These are phyloP conservation scores for Paramecium octaurelia DNA, from an alignment of 73 alveolate genomes.

Conservation along the genomic window DNA sequence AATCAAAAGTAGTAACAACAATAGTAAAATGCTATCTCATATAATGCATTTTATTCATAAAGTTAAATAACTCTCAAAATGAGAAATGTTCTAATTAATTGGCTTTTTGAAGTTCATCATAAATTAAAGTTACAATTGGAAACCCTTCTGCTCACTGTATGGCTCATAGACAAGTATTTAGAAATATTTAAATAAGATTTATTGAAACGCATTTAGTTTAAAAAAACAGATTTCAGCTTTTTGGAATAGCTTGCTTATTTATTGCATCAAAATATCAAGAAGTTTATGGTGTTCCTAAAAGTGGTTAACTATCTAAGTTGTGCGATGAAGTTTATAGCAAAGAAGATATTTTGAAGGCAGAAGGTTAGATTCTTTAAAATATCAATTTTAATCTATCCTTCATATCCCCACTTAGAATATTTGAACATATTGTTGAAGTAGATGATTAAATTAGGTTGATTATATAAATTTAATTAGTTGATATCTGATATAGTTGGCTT, in stretches of 20 bases:
- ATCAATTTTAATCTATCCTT: slow-evolving; percentile 62
- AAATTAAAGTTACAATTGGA: slow-evolving; percentile 91
- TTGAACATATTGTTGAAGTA: background rate
- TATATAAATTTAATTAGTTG: slow-evolving; percentile 1
- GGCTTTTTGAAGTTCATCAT: slow-evolving; percentile 91
- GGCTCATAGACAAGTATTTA: slow-evolving; percentile 83
- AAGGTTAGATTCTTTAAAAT: slow-evolving; percentile 70
- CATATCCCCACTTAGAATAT: background rate
- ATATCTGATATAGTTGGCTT: slow-evolving; percentile 24
- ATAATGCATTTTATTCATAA: background rate
- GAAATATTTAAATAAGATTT: slow-evolving; percentile 41
- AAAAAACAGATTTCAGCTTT: slow-evolving; percentile 65
- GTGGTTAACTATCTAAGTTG: slow-evolving; percentile 46
- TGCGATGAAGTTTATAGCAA: slow-evolving; percentile 80
- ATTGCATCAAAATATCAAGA: slow-evolving; percentile 88
- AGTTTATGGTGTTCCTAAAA: slow-evolving; percentile 69
- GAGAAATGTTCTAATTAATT: slow-evolving; percentile 79
- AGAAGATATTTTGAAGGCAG: slow-evolving; percentile 86
- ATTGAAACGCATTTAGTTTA: slow-evolving; percentile 65
- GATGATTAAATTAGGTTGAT: background rate
- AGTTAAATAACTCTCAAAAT: slow-evolving; percentile 68
- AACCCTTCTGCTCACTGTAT: slow-evolving; percentile 86
- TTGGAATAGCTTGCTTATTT: slow-evolving; percentile 81
- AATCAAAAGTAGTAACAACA: background rate
- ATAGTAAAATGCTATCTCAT: background rate